A percentile compares a stretch with the other conserved stretches of the same genome.
Conservation (phyloP, 1,284 basidiomycete species). For the Sporisorium iseilematis-ciliati region DNA sequence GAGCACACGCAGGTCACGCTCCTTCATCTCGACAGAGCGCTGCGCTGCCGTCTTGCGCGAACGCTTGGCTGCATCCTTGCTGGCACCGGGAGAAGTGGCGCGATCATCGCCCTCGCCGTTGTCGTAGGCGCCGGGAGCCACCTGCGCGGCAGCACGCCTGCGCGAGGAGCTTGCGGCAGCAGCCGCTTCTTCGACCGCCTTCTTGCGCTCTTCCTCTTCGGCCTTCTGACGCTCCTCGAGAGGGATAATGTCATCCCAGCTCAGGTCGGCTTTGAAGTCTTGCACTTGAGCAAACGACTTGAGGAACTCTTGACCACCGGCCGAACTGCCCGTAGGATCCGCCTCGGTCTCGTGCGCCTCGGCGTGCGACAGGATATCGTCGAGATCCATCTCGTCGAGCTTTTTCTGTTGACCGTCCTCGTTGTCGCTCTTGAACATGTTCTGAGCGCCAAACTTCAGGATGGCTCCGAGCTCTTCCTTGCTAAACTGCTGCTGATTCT, state of each 20-base stretch:
- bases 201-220: constrained; percentile 73
- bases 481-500: constrained; percentile 79
- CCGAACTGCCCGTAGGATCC: constrained; percentile 77
- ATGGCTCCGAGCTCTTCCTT: constrained; percentile 99
- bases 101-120: constrained; percentile 42
- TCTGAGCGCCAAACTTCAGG: constrained; percentile 97
- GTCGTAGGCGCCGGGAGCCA: constrained; percentile 80
- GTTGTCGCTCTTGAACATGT: constrained; percentile 99
- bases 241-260: constrained; percentile 99
- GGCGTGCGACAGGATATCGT: constrained; percentile 95
- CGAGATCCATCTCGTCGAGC: constrained; percentile 98
- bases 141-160: constrained; percentile 77
- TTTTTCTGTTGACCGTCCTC: constrained; percentile 87
- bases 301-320: constrained; percentile 96
- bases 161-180: constrained; percentile 73
- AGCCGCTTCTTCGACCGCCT: constrained; percentile 76
- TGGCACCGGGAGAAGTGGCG: constrained; percentile 56
- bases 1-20: constrained; percentile 94
- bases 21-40: constrained; percentile 94
- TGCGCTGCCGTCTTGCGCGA: constrained; percentile 80
- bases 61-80: constrained; percentile 71
- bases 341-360: constrained; percentile 96
- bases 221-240: constrained; percentile 87
- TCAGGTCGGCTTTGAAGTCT: constrained; percentile 94
- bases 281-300: constrained; percentile 95